Percentiles rank a stretch among this genome's conserved stretches.
phyloP scores from a whole-genome alignment of 495 filamentous ascomycete genomes.

The Penicillium desertorum region DNA sequence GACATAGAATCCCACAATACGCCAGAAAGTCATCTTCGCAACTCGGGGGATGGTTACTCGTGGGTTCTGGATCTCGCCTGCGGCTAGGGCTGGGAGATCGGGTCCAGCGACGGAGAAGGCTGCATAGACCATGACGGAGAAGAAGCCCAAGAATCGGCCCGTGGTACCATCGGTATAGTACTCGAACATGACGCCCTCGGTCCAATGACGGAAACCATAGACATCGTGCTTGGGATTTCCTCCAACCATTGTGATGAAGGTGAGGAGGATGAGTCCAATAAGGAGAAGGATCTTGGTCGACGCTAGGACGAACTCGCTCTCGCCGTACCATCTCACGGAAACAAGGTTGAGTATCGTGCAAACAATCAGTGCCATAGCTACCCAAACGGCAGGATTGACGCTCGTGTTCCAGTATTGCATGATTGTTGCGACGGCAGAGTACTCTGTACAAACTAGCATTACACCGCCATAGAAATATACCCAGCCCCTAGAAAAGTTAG shows the following conservation, averaged over 20 bases:
- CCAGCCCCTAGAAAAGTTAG: constrained; percentile 35
- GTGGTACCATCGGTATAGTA: constrained; percentile 33
- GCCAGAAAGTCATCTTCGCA: constrained; percentile 76
- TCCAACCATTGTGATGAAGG: constrained; percentile 68
- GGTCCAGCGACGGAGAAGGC: constrained; percentile 54
- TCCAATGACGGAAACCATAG: constrained; percentile 72
- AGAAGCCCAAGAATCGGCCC: constrained; percentile 44
- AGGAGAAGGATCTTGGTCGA: constrained; percentile 74
- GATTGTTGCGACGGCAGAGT: constrained; percentile 65
- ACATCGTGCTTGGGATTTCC: constrained; percentile 60
- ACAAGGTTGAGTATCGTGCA: constrained; percentile 67
- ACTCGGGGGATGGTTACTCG: constrained; percentile 73
- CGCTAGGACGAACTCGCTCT: constrained; percentile 73
- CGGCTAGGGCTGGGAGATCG: constrained; percentile 75
- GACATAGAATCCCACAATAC: constrained; percentile 78
- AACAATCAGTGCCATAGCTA: constrained; percentile 66
- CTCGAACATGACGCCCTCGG: constrained; percentile 35
- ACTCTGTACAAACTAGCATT: constrained; percentile 61
- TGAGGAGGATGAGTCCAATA: constrained; percentile 65
- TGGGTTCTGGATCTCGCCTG: constrained; percentile 77
- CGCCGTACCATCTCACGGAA: constrained; percentile 67
- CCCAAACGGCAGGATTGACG: constrained; percentile 60
- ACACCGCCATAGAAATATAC: constrained; percentile 39
- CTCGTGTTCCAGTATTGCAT: constrained; percentile 66
- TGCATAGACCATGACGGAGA: constrained; percentile 45